Evolutionary conservation across 768 basidiomycete genomes (phyloP).

Genomic region (Boletus edulis): DNA sequence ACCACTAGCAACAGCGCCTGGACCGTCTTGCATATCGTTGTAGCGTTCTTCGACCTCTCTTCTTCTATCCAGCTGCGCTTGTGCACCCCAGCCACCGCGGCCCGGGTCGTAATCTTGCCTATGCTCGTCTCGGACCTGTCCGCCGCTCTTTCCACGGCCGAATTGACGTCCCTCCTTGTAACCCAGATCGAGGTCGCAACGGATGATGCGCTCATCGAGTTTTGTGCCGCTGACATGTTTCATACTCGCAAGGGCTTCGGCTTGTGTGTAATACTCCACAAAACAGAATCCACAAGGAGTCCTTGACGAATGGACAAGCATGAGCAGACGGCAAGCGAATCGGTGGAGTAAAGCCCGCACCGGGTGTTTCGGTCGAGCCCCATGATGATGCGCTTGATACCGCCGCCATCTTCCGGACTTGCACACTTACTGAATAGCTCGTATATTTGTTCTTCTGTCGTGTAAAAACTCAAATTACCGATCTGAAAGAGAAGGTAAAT

Average conservation of each 20-base stretch:
- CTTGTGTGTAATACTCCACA: conserved; percentile 93
- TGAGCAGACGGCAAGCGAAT: conserved; percentile 4
- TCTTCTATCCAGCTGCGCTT: conserved; percentile 76
- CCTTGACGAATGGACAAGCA: conserved; percentile 36
- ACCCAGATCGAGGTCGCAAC: conserved; percentile 95
- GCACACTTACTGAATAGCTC: conserved; percentile 91
- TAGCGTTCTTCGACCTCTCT: conserved; percentile 87
- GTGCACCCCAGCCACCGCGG: conserved; percentile 92
- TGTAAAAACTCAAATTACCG: conserved; percentile 92
- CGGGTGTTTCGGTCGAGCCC: conserved; percentile 88
- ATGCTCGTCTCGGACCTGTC: conserved; percentile 96
- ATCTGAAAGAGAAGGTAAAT: conserved; percentile 45
- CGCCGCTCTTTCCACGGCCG: conserved; percentile 95
- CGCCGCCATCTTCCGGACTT: conserved; percentile 81
- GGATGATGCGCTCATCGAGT: conserved; percentile 96
- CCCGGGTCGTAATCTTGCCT: conserved; percentile 96
- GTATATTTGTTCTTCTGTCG: conserved; percentile 95
- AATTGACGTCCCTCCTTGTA: conserved; percentile 98
- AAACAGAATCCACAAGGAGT: conserved; percentile 96
- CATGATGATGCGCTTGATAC: conserved; percentile 94
- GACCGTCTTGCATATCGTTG: conserved; percentile 73
- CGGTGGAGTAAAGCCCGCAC: conserved; percentile 38
- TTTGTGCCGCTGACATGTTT: conserved; percentile 97
- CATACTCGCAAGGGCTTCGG: conserved; percentile 90
- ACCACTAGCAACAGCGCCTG: conserved; percentile 78